Evolutionary conservation across 2,329 filamentous ascomycete species (phyloP).

Genomic region (Ceratocystis alfenasii): DNA sequence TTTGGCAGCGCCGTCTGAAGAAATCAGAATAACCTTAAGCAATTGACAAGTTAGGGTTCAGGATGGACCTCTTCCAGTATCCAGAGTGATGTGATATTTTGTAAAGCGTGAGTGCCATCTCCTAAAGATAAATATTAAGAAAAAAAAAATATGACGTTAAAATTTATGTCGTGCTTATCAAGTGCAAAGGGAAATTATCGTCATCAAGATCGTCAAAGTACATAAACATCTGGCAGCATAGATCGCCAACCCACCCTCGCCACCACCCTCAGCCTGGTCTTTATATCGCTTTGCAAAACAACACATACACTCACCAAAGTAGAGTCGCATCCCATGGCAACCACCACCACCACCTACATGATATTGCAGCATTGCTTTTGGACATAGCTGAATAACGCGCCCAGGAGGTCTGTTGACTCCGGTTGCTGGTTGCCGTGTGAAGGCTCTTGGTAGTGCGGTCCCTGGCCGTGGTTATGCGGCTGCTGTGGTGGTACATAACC

Average conservation of each 20-base stretch:
- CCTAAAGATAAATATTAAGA: no score
- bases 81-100: not conserved
- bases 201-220: constrained; percentile 14
- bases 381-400: constrained; percentile 35
- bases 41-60: not conserved
- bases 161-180: constrained; percentile 1
- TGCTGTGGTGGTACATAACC: constrained; percentile 42
- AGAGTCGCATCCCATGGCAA: not conserved
- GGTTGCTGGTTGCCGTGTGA: constrained; percentile 25
- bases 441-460: constrained; percentile 5
- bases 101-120: no score
- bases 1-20: not conserved
- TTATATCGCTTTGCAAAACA: not conserved
- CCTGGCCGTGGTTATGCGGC: constrained; percentile 25
- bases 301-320: not conserved
- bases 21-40: constrained; percentile 6
- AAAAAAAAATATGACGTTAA: not conserved
- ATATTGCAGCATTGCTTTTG: constrained; percentile 60
- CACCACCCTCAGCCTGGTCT: not conserved
- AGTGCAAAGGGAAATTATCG: not conserved
- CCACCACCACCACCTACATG: constrained; percentile 42
- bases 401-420: constrained; percentile 34
- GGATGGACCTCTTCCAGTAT: not conserved
- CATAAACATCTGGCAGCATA: not conserved
- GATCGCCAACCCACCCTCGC: not conserved